Conservation (phyloP, 768 basidiomycete species). For the Lactarius trivialis region DNA sequence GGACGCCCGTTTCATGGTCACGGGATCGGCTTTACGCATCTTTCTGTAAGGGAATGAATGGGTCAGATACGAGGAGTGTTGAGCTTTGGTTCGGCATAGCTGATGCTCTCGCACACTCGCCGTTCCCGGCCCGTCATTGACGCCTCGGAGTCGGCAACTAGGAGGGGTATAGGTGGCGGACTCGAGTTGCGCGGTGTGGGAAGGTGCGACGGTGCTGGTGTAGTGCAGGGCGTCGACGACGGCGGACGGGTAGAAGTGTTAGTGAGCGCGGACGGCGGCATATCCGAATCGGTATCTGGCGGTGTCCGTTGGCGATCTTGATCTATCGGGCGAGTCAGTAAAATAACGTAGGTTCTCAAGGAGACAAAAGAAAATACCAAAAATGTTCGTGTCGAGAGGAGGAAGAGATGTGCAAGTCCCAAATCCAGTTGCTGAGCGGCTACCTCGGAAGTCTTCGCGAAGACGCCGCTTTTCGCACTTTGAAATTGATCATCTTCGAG, state of each 20-base stretch:
- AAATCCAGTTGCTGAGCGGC: too few species aligned
- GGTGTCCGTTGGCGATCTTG: slow-evolving; percentile 5
- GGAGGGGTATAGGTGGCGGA: too few species aligned
- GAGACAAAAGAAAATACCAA: slow-evolving; percentile 30
- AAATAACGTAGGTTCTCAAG: neutral
- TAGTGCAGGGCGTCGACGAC: slow-evolving; percentile 38
- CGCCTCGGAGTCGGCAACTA: too few species aligned
- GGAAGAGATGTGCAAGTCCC: too few species aligned
- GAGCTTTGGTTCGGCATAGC: slow-evolving; percentile 80
- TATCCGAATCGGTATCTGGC: slow-evolving; percentile 20
- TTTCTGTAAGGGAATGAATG: slow-evolving; percentile 42
- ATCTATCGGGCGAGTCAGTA: too few species aligned
- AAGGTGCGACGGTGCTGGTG: slow-evolving; percentile 35
- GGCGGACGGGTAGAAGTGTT: slow-evolving; percentile 32
- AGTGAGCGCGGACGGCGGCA: slow-evolving; percentile 27
- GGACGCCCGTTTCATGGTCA: too few species aligned
- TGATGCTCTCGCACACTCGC: too few species aligned
- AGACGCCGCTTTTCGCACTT: too few species aligned
- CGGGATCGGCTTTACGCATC: slow-evolving; percentile 79
- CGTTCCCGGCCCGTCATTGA: too few species aligned
- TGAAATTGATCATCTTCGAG: too few species aligned
- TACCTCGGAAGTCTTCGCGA: too few species aligned
- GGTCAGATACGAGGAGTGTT: slow-evolving; percentile 44
- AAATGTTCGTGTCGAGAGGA: slow-evolving; percentile 32
- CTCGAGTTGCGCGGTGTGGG: too few species aligned